Base-by-base conservation (phyloP, 371 early-diverging fungal genomes). In the Dentiscutata heterogama region DNA sequence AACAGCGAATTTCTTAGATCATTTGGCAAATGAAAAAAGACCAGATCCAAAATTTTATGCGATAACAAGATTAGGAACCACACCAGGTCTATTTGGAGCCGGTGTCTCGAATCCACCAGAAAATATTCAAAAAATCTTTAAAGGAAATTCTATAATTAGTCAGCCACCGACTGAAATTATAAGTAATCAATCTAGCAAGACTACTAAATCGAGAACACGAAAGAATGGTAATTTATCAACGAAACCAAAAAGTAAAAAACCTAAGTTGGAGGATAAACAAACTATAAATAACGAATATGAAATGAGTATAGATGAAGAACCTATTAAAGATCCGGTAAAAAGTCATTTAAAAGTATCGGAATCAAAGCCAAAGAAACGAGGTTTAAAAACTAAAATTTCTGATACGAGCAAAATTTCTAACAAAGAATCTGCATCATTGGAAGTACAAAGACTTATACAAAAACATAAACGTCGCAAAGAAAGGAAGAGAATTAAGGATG, bases 21-120 rank as follows among this genome's bases (percentile, higher is more conserved):
- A 65, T 65, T 31, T 65, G 31, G 65, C 65, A 2, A 31, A 31
- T 35, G 65, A 65, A 65, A 65, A 65, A 65, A 27, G 65, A 18
- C 65, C 65, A 5, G 65, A 65, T 31, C 65, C 65, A 4, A 65
- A 65, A 25, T 65, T 65, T 35, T 65, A 65, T 35, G 65, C 65
- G 31, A 65, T 65, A 18, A 31, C 65, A 65, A 65, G 65, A 31
- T 31, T 31, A 65, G 35, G 25, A 20, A 65, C 65, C n/a, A 31
- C 25, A 31, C 65, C 65, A 2, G 65, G 65, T 4, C 20, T 65
- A 31, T 65, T 65, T 31, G 65, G 65, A 25, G 65, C 65, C n/a
- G 65, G 65, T 31, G 35, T 20, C 3, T 31, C 27, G 25, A 64
- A 64, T 64, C 64, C 64, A 16, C 64, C 64, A 1, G 64, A 64